These are phyloP conservation scores for Lichtheimia hyalospora DNA, from an alignment of 371 early-diverging fungal genomes.

Conservation along the genomic window DNA sequence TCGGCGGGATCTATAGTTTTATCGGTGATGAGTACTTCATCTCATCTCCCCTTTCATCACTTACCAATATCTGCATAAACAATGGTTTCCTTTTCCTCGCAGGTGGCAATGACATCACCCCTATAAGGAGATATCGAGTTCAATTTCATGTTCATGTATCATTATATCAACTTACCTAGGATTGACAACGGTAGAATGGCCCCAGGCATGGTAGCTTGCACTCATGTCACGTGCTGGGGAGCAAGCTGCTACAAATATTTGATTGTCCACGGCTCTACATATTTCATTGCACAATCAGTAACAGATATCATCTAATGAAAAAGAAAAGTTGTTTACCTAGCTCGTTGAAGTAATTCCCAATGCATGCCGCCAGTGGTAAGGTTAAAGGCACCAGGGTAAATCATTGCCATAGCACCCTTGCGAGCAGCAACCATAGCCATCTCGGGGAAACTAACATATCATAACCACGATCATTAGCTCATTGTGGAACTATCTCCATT, in stretches of 20 bases:
- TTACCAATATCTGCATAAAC: conserved; percentile 82
- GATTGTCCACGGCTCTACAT: conserved; percentile 64
- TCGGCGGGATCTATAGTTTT: conserved; percentile 51
- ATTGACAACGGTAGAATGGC: conserved; percentile 90
- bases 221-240: conserved; percentile 86
- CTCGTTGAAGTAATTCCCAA: conserved; percentile 92
- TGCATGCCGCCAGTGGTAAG: conserved; percentile 92
- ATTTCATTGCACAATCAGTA: background rate
- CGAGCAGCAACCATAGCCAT: conserved; percentile 92
- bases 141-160: background rate
- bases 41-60: background rate
- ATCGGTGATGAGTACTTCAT: background rate
- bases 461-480: background rate
- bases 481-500: background rate
- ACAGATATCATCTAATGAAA: background rate
- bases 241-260: conserved; percentile 88
- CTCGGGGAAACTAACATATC: conserved; percentile 77
- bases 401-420: conserved; percentile 87
- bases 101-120: conserved; percentile 67
- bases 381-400: conserved; percentile 97
- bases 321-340: conserved; percentile 58
- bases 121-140: conserved; percentile 16
- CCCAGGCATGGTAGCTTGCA: conserved; percentile 90
- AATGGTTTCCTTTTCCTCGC: conserved; percentile 79
- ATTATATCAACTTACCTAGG: conserved; percentile 59